phyloP scores from a whole-genome alignment of 2,329 filamentous ascomycete genomes.

The Fusarium sp. region DNA sequence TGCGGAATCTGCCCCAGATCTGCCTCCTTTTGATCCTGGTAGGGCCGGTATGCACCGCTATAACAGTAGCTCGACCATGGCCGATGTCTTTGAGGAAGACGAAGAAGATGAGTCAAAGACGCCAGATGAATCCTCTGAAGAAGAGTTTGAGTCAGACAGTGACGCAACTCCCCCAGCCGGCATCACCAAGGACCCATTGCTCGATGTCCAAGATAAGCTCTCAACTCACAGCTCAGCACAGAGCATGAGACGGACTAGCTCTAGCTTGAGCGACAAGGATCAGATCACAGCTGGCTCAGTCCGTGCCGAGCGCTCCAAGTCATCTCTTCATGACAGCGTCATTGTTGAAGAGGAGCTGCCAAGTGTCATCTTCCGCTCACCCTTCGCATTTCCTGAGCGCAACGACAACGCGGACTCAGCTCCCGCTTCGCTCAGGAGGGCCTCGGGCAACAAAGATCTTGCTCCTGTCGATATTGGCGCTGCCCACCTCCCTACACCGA shows the following conservation, averaged over 20 bases:
- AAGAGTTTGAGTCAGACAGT: conserved; percentile 60
- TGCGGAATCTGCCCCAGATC: conserved; percentile 83
- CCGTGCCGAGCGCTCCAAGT: conserved; percentile 62
- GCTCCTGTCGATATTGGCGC: conserved; percentile 64
- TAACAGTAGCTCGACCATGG: conserved; percentile 79
- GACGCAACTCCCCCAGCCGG: conserved; percentile 51
- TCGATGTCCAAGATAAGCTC: conserved; percentile 38
- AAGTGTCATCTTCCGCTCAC: conserved; percentile 54
- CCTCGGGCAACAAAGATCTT: conserved; percentile 58
- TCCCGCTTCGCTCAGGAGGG: conserved; percentile 59
- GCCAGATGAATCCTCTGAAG: conserved; percentile 56
- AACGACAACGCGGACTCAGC: conserved; percentile 55
- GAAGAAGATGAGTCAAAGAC: conserved; percentile 69
- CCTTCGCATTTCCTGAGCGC: conserved; percentile 49
- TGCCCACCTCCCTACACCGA: conserved; percentile 57
- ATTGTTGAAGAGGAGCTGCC: conserved; percentile 63
- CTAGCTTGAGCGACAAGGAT: conserved; percentile 58
- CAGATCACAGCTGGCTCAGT: conserved; percentile 45
- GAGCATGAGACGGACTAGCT: conserved; percentile 58
- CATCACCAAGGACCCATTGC: conserved; percentile 34
- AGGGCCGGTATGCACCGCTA: conserved; percentile 71
- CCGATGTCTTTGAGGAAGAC: conserved; percentile 88
- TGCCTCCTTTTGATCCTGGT: conserved; percentile 77
- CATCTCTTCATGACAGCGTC: conserved; percentile 64
- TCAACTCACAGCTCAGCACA: conserved; percentile 39